phyloP scores from a whole-genome alignment of 768 basidiomycete genomes.

The Harrya chromipes region DNA sequence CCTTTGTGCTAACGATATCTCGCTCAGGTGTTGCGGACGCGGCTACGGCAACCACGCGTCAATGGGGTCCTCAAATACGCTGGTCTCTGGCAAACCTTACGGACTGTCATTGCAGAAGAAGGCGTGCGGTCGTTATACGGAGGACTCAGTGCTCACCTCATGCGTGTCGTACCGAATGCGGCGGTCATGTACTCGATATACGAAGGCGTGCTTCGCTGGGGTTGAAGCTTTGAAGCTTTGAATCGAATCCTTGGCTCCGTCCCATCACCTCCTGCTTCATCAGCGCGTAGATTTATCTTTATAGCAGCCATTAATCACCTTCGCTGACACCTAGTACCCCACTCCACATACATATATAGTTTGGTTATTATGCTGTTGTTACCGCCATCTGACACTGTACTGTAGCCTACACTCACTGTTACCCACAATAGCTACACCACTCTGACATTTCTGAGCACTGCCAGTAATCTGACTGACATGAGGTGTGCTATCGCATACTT shows the following conservation, averaged over 20 bases:
- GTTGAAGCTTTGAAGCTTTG: slow-evolving; percentile 6
- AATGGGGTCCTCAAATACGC: slow-evolving; percentile 81
- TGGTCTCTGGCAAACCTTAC: slow-evolving; percentile 80
- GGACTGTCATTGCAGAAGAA: slow-evolving; percentile 85
- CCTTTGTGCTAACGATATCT: slow-evolving; percentile 3
- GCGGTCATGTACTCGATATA: slow-evolving; percentile 97
- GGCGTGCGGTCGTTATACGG: slow-evolving; percentile 84
- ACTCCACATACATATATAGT: slow-evolving; percentile 10
- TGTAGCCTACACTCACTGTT: slow-evolving; percentile 19
- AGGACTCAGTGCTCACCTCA: slow-evolving; percentile 90
- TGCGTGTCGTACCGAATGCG: slow-evolving; percentile 97
- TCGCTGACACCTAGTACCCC: slow-evolving; percentile 3
- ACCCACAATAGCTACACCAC: slow-evolving; percentile 24
- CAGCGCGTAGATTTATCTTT: slow-evolving; percentile 16
- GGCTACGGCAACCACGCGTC: slow-evolving; percentile 83
- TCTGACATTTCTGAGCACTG: slow-evolving; percentile 7
- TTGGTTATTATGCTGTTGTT: slow-evolving; percentile 16
- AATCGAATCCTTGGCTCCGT: too few species aligned
- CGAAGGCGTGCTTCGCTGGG: slow-evolving; percentile 75
- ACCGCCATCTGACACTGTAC: slow-evolving; percentile 14
- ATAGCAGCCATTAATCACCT: slow-evolving; percentile 13
- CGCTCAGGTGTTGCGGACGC: slow-evolving; percentile 80
- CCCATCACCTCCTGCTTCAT: background rate
- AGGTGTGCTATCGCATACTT: slow-evolving; percentile 5
- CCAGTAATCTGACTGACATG: background rate